phyloP scores from a whole-genome alignment of 2,329 filamentous ascomycete genomes.

The Trichoderma oligosporum region DNA sequence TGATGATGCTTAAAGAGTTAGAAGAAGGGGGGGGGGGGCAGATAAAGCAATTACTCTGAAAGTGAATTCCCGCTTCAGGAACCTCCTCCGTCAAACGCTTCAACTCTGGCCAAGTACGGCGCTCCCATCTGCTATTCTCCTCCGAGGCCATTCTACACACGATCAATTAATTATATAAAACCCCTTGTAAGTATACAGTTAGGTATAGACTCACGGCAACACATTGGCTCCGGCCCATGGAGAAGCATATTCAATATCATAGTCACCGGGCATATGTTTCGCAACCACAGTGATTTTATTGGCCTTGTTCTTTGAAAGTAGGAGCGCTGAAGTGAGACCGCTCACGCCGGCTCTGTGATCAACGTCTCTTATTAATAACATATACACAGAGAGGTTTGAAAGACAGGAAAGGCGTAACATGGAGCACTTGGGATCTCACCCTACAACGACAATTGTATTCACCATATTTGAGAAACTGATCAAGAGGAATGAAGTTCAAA shows the following conservation, averaged over 20 bases:
- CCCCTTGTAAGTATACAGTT: too few relatives aligned
- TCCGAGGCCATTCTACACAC: conserved; percentile 41
- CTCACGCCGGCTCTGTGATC: conserved; percentile 44
- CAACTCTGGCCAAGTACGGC: conserved; percentile 61
- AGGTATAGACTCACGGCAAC: conserved; percentile 54
- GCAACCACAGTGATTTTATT: conserved; percentile 65
- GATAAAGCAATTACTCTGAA: conserved; percentile 60
- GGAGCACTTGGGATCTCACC: conserved; percentile 29
- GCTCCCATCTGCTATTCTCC: conserved; percentile 54
- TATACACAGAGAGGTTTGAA: background rate
- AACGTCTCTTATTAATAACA: background rate
- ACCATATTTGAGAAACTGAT: conserved; percentile 24
- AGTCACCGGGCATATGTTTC: conserved; percentile 92
- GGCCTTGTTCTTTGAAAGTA: conserved; percentile 43
- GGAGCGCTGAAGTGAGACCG: conserved; percentile 49
- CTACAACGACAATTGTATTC: conserved; percentile 34
- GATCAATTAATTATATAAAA: background rate
- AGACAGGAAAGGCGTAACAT: too few relatives aligned
- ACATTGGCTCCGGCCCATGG: conserved; percentile 86
- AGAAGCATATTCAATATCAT: conserved; percentile 84
- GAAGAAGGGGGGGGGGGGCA: too few relatives aligned
- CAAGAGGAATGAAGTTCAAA: too few relatives aligned
- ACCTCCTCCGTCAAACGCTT: conserved; percentile 58
- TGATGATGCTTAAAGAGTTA: background rate
- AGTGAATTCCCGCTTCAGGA: conserved; percentile 76